Evolutionary conservation across 2,329 filamentous ascomycete species (phyloP).

Genomic region (Colletotrichum eremochloae): DNA sequence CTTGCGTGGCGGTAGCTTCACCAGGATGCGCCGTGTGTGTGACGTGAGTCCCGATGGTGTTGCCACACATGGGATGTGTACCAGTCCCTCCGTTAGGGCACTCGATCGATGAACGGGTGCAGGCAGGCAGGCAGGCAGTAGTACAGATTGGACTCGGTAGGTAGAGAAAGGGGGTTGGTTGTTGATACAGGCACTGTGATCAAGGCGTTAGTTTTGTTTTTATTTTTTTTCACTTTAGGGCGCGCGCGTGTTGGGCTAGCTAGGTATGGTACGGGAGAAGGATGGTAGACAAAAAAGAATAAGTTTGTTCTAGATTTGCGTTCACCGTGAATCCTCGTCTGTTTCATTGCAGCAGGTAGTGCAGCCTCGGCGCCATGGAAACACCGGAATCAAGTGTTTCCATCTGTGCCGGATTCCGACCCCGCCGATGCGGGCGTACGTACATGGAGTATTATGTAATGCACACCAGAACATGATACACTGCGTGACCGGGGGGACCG

Average conservation of each 20-base stretch:
- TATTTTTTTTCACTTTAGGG: no score
- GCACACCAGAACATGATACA: no score
- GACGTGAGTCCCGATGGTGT: not conserved
- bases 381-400: not conserved
- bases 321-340: not conserved
- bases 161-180: no score
- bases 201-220: not conserved
- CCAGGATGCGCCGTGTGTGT: not conserved
- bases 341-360: not conserved
- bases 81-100: no score
- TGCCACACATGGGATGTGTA: not conserved
- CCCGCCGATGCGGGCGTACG: not conserved
- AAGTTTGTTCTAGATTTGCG: slow-evolving; percentile 4
- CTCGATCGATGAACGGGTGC: not conserved
- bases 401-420: not conserved
- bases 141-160: no score
- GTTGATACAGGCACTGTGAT: no score
- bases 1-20: not conserved
- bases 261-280: not conserved
- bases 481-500: no score
- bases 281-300: slow-evolving; percentile 36
- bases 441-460: slow-evolving; percentile 20
- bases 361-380: not conserved
- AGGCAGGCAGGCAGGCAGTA: not conserved
- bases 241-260: no score